phyloP scores from a whole-genome alignment of 495 filamentous ascomycete species.

The Diplogelasinospora grovesii region DNA sequence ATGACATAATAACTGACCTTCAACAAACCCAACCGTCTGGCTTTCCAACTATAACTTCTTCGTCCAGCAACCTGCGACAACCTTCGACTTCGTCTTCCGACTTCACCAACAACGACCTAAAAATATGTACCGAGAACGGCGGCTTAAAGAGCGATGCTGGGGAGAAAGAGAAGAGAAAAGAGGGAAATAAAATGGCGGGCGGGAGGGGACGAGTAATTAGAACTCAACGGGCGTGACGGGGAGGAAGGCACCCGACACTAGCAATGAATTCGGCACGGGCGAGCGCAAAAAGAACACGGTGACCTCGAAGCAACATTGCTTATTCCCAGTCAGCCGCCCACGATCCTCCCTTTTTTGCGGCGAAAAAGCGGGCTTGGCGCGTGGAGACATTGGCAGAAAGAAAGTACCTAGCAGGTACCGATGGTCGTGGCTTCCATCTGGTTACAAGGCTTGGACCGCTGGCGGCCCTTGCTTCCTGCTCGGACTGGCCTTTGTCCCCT shows the following conservation, averaged over 20 bases:
- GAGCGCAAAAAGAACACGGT: slow-evolving; percentile 8
- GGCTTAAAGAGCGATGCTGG: slow-evolving; percentile 15
- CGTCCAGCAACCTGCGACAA: slow-evolving; percentile 9
- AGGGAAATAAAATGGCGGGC: slow-evolving; percentile 15
- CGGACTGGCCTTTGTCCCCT: slow-evolving; percentile 3
- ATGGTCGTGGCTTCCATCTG: slow-evolving; percentile 8
- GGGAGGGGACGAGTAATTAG: slow-evolving; percentile 23
- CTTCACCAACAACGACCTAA: slow-evolving; percentile 31
- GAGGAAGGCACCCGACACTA: slow-evolving; percentile 19
- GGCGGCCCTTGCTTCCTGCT: slow-evolving; percentile 13
- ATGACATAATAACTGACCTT: slow-evolving; percentile 15
- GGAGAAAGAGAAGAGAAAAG: slow-evolving; percentile 15
- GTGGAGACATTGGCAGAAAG: background rate
- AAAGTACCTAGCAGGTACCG: slow-evolving; percentile 17
- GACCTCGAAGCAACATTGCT: background rate
- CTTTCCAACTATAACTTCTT: slow-evolving; percentile 3
- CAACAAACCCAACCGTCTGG: slow-evolving; percentile 2
- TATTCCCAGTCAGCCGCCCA: background rate
- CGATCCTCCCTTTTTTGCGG: background rate
- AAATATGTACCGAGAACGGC: slow-evolving; percentile 12
- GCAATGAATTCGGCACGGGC: slow-evolving; percentile 12
- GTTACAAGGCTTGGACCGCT: slow-evolving; percentile 12
- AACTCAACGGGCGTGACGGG: too few species aligned
- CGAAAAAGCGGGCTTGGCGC: slow-evolving; percentile 7
- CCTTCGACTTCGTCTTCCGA: slow-evolving; percentile 20